A percentile compares a stretch with the other conserved stretches of the same genome.
phyloP scores from a whole-genome alignment of 2,329 filamentous ascomycete genomes.

The Botrytis aclada region DNA sequence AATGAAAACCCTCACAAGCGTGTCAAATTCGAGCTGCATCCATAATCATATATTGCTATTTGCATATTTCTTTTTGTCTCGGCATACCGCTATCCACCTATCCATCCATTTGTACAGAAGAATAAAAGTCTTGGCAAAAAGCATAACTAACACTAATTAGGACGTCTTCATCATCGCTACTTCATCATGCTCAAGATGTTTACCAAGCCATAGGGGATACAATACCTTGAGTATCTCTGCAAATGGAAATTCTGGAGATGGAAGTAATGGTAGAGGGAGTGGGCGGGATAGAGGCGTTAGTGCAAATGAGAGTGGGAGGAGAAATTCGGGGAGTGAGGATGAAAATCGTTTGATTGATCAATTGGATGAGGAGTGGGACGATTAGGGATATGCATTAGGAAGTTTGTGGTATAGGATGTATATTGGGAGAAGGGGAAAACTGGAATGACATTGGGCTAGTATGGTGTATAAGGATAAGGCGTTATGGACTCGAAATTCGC shows the following conservation, averaged over 20 bases:
- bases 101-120: not conserved
- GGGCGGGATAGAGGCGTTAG: conserved; percentile 2
- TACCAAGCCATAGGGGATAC: conserved; percentile 66
- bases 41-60: not conserved
- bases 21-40: not conserved
- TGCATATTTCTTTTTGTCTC: conserved; percentile 13
- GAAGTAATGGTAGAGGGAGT: not conserved
- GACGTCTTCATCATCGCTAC: conserved; percentile 66
- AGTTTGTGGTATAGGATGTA: not conserved
- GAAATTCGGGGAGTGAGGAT: conserved; percentile 54
- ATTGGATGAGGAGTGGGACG: conserved; percentile 96
- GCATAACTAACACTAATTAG: conserved; percentile 39
- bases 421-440: not conserved
- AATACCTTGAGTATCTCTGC: conserved; percentile 57
- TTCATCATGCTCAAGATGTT: conserved; percentile 64
- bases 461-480: conserved; percentile 2
- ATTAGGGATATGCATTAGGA: conserved; percentile 43
- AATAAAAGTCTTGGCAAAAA: conserved; percentile 11
- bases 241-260: conserved; percentile 45
- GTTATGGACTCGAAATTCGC: not conserved
- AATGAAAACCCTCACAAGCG: conserved; percentile 11
- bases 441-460: not conserved
- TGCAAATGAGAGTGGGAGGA: conserved; percentile 3
- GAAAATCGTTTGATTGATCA: conserved; percentile 95
- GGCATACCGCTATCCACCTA: conserved; percentile 13